phyloP scores from a whole-genome alignment of 371 early-diverging fungal species.

The Mucor velutinosus region DNA sequence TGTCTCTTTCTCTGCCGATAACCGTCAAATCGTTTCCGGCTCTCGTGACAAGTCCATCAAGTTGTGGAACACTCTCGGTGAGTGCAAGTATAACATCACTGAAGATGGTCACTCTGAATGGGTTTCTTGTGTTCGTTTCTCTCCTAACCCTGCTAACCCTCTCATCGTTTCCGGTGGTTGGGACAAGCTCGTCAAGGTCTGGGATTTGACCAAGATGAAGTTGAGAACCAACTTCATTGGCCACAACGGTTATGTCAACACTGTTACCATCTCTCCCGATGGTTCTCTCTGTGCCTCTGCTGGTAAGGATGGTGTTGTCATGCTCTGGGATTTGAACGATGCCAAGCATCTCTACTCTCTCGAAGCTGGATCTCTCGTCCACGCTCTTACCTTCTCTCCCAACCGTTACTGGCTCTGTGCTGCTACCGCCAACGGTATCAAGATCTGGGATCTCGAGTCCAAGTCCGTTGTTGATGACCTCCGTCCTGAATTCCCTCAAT shows the following conservation, averaged over 20 bases:
- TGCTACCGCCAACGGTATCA: slow-evolving; percentile 95
- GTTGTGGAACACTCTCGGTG: slow-evolving; percentile 99
- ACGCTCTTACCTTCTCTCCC: slow-evolving; percentile 98
- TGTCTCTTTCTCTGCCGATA: slow-evolving; percentile 98
- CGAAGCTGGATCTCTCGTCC: slow-evolving; percentile 94
- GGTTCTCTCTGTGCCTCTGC: slow-evolving; percentile 99
- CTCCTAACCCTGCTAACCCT: slow-evolving; percentile 97
- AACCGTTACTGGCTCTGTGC: slow-evolving; percentile 99
- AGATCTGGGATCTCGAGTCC: slow-evolving; percentile 99
- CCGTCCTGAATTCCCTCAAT: slow-evolving; percentile 83
- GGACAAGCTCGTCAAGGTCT: slow-evolving; percentile 99
- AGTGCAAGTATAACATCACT: slow-evolving; percentile 96
- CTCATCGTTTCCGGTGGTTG: slow-evolving; percentile 97
- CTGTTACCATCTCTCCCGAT: slow-evolving; percentile 98
- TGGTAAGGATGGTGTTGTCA: slow-evolving; percentile 98
- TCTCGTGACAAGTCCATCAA: slow-evolving; percentile 99
- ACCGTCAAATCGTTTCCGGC: slow-evolving; percentile 98
- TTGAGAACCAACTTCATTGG: slow-evolving; percentile 98
- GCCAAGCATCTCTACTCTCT: slow-evolving; percentile 99
- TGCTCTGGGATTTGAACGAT: slow-evolving; percentile 99
- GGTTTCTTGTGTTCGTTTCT: slow-evolving; percentile 98
- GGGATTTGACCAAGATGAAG: slow-evolving; percentile 98
- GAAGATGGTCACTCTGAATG: slow-evolving; percentile 97
- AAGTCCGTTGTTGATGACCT: slow-evolving; percentile 97
- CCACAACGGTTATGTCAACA: slow-evolving; percentile 97